Evolutionary conservation across 371 early-diverging fungal genomes (phyloP), one percentile per base, ranked within the genome.

Genomic region (Smittium culicis): DNA sequence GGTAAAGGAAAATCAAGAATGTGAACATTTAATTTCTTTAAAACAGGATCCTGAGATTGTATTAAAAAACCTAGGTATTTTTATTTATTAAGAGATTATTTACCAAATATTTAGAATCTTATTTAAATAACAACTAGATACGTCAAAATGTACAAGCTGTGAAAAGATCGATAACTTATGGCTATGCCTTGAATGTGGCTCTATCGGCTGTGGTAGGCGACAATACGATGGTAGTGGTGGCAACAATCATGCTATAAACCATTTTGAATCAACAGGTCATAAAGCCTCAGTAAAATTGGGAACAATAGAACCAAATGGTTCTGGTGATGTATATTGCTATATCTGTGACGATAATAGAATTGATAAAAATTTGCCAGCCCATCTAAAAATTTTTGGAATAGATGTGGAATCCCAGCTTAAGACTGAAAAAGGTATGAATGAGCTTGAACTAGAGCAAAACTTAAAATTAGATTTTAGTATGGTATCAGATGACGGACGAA

Each of bases 141-240:
- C 11, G 45, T 11, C 5, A 11, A 20, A 11, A 45, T 45, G 96
- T 75, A 79, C 78, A 59, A 68, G 80, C 25, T 99, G 99, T 74
- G 97, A 95, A 0, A 79, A 98, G 35, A 85, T 81, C 1, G 85
- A 88, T 66, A 91, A 91, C 68, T 73, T 91, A 35, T 91, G 91
- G 91, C 70, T 89, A 32, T 91, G 91, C 70, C 75, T 91, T 45
- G 77, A 79, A 0, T 91, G 91, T 67, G 91, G 91, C 25, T 81
- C 80, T 54, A 79, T 89, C 2, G 89, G 88, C 3, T 91, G 91
- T 72, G 91, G 91, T 34, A 83, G 91, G 63, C 82, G 85, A 66
- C 99, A 99, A 75, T 95, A 86, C 75, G 98, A 93, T 59, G 99
- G 99, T 1, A 77, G 86, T n/a, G 95, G 95, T n/a, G 99, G 99